Evolutionary conservation across 768 basidiomycete species (phyloP), one percentile per base, ranked within the genome.

Genomic region (Tephrocybe sp.): DNA sequence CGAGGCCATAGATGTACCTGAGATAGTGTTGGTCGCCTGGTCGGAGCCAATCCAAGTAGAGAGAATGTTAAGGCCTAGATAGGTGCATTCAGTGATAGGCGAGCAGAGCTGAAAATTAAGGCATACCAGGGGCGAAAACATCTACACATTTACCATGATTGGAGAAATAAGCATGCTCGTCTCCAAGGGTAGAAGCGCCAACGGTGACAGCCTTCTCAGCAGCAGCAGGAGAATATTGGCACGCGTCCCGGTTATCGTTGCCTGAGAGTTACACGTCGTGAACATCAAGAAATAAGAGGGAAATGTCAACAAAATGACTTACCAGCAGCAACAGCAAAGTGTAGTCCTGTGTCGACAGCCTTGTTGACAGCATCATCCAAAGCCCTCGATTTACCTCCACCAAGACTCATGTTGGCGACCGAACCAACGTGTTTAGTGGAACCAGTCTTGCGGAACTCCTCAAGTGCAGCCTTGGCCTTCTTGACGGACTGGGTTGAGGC

Each of bases 301-400:
- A 5, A 19, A 21, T 18, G 37, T 19, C 18, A 41, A 4, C 10
- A 29, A 29, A n/a, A 9, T n/a, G 44, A 74, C 78, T 59, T 70
- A 82, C 91, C 94, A 53, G 94, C 94, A 53, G 95, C 95, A 52
- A 99, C 97, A 53, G 95, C 91, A 58, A 98, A 97, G 76, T 97
- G 93, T 27, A 99, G 77, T 31, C 97, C 97, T 29, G 66, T 54
- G 8, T 82, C 78, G 47, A 95, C 91, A 39, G 97, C 93, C 43
- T 71, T 73, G 72, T 98, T 84, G 53, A 99, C 92, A 44, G 86
- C 83, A 19, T 77, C 76, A 55, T 99, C 93, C 44, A 98, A 78
- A 27, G 90, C 80, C 18, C 72, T 77, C 4, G 90, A 91, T 74
- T 94, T 95, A 51, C 92, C 91, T 60, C 97, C 97, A 55, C 97